Evolutionary conservation across 176 grass and related monocot species (phyloP).

Genomic region (Bromus sterilis): DNA sequence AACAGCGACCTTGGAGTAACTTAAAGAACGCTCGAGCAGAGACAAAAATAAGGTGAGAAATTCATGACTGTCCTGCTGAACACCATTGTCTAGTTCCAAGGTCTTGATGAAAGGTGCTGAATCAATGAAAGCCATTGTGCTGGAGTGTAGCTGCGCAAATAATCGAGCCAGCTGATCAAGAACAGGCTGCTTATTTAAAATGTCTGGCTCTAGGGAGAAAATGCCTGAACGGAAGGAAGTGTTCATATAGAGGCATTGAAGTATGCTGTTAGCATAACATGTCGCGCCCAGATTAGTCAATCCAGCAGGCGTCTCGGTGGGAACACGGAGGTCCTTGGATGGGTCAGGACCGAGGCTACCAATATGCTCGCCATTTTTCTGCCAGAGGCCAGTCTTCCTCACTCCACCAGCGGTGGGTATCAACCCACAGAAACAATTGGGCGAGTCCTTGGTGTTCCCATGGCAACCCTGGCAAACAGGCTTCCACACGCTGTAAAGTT

Average conservation of each 20-base stretch:
- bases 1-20: constrained; percentile 63
- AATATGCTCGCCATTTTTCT: constrained; percentile 69
- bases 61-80: constrained; percentile 96
- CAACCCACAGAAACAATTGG: constrained; percentile 92
- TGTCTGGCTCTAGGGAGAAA: constrained; percentile 71
- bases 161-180: constrained; percentile 74
- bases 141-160: constrained; percentile 81
- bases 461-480: constrained; percentile 78
- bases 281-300: constrained; percentile 92
- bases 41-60: constrained; percentile 94
- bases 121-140: constrained; percentile 84
- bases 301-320: constrained; percentile 69
- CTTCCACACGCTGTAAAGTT: constrained; percentile 68
- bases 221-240: constrained; percentile 67
- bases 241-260: constrained; percentile 99
- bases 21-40: constrained; percentile 76
- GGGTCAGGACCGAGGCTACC: constrained; percentile 61
- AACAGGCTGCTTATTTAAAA: constrained; percentile 71
- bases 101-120: constrained; percentile 83
- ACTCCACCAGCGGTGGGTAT: constrained; percentile 53
- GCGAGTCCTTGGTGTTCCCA: constrained; percentile 83
- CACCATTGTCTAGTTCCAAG: constrained; percentile 85
- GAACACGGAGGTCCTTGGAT: constrained; percentile 61
- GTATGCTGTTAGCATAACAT: constrained; percentile 97
- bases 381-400: constrained; percentile 76